Base-by-base conservation (phyloP, 179 eudicot genomes). In the Drosera spatulata region DNA sequence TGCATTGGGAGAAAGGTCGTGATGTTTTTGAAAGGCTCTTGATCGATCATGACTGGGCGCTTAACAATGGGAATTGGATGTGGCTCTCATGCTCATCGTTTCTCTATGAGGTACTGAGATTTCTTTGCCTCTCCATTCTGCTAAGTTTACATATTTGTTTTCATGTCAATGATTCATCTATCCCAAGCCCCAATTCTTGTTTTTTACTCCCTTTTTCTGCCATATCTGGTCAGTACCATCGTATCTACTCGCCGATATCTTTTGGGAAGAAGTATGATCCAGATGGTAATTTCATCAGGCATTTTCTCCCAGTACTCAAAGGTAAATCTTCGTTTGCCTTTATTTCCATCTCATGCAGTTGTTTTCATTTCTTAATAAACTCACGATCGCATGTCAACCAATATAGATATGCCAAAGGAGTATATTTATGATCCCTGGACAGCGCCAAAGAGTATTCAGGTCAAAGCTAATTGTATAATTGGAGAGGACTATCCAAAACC, bases 1-100 rank as follows among this genome's bases (percentile, higher is more conserved):
- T 88, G 58, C 88, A 91, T 44, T 91, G 97, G 97, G 97, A 91
- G 78, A 91, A 72, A 76, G 97, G 97, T 14, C 96, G 97, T 48
- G 87, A 88, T 74, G 87, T 91, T 52, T 91, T 88, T 54, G 96
- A 91, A 69, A 85, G 95, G 74, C 82, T 91, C 64, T 74, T 91
- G 71, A 85, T 91, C 33, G 97, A 91, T 79, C 82, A 91, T 3
- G 96, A 91, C 69, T 85, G 96, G 97, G 76, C 33, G 33, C 33
- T 91, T 54, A 91, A 88, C 67, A 91, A 91, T 49, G 97, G 84
- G 57, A 91, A 91, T 68, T 91, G 96, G 97, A 65, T 91, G 54
- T 91, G 96, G 97, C 84, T 91, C 52, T 91, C 96, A 0, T 91
- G 97, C 69, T 91, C 97, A 33, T 83, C 97, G 40, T 91, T 91